phyloP scores from a whole-genome alignment of 371 early-diverging fungal species.

The Dinochytrium kinnereticum region DNA sequence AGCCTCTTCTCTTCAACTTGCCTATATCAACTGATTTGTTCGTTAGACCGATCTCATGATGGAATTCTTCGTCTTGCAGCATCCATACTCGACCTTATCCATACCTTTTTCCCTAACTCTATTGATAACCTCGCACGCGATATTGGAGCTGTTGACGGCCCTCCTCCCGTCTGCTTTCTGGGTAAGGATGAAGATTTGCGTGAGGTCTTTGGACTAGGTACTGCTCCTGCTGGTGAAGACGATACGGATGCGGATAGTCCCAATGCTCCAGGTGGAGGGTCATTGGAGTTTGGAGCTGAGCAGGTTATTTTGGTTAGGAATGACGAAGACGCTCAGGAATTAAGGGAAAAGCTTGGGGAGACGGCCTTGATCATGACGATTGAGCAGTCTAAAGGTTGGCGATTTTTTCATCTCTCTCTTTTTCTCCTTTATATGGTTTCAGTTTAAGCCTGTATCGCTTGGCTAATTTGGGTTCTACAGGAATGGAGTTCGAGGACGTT shows the following conservation, averaged over 20 bases:
- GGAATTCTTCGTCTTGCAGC: conserved; percentile 32
- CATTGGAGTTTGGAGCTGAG: conserved; percentile 29
- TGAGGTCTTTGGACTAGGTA: conserved; percentile 11
- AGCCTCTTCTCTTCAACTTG: too few relatives aligned
- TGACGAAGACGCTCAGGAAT: neutral
- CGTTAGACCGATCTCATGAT: conserved; percentile 28
- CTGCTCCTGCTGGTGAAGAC: neutral
- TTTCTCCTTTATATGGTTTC: too few relatives aligned
- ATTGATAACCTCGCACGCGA: conserved; percentile 23
- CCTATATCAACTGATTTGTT: too few relatives aligned
- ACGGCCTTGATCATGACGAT: conserved; percentile 16
- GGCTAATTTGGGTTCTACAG: too few relatives aligned
- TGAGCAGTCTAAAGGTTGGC: conserved; percentile 22
- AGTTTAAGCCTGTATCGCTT: too few relatives aligned
- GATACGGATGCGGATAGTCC: neutral
- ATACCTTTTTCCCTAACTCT: conserved; percentile 14
- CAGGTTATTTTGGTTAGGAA: conserved; percentile 28
- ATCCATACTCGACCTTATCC: conserved; percentile 23
- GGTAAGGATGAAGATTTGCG: conserved; percentile 14
- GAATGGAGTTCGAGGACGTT: conserved; percentile 24
- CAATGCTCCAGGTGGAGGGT: neutral
- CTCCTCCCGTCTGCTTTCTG: conserved; percentile 21
- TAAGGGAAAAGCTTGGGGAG: conserved; percentile 3
- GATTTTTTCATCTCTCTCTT: neutral
- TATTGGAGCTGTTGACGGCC: conserved; percentile 23